Evolutionary conservation across 768 basidiomycete genomes (phyloP).

Genomic region (Hygrophoropsis aurantiaca): DNA sequence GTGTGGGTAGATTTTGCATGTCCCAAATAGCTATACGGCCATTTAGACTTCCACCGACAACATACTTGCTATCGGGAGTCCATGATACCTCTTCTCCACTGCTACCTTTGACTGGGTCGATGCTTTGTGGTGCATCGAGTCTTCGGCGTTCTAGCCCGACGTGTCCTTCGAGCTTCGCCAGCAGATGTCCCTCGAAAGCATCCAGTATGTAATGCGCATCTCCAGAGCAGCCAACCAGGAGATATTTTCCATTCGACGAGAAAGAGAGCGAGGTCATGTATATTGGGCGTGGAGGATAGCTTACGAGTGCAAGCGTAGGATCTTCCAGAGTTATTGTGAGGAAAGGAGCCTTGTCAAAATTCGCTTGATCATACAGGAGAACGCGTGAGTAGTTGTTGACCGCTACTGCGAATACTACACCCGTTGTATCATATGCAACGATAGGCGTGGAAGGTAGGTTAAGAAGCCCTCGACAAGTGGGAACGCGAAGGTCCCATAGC

Average conservation of each 20-base stretch:
- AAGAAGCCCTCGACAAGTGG: constrained; percentile 75
- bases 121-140: constrained; percentile 46
- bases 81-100: constrained; percentile 94
- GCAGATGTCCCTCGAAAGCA: constrained; percentile 79
- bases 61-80: constrained; percentile 92
- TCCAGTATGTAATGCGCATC: constrained; percentile 93
- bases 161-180: constrained; percentile 86
- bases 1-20: constrained; percentile 57
- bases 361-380: constrained; percentile 80
- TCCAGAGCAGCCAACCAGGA: constrained; percentile 91
- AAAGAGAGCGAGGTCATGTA: constrained; percentile 91
- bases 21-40: constrained; percentile 92
- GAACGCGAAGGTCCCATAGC: constrained; percentile 89
- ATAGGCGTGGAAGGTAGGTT: constrained; percentile 74
- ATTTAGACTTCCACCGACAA: constrained; percentile 82
- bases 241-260: constrained; percentile 85
- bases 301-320: constrained; percentile 67
- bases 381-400: constrained; percentile 83
- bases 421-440: constrained; percentile 81
- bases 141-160: constrained; percentile 75
- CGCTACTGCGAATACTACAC: constrained; percentile 83
- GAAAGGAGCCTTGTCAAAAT: constrained; percentile 93
- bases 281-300: constrained; percentile 84
- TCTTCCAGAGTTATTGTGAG: constrained; percentile 81
- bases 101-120: constrained; percentile 72